Evolutionary conservation across 2,329 filamentous ascomycete genomes (phyloP), one percentile per base, ranked within the genome.

Genomic region (Camillea tinctor): DNA sequence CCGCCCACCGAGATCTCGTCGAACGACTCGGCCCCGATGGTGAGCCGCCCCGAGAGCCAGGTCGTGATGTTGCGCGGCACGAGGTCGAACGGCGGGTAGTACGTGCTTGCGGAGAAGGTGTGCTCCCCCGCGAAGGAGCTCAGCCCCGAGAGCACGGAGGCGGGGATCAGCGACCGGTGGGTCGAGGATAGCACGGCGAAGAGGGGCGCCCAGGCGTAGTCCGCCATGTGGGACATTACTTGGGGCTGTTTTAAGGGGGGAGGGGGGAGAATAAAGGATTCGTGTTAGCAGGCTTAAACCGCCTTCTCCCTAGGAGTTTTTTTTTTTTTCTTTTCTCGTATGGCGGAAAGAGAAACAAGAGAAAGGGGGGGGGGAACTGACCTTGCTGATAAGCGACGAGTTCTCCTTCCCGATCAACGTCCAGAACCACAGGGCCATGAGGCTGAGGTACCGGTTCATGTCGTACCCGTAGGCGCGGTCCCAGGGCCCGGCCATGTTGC

Each of bases 401-500:
- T 72, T 70, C 24, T 79, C 75, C 56, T 84, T 81, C 8, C 84
- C 84, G 4, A 84, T 75, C 3, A 86, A 60, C 0, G 81, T 79
- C 85, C 85, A 88, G 62, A 88, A 78, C 72, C 84, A 84, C 15
- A 84, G 69, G 0, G 81, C 81, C 69, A 88, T 80, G 54, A 88
- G 77, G 56, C 82, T 82, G 3, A 87, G 69, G 65, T 88, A 88
- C 6, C 79, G 74, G 57, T 85, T 87, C 85, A 88, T 87, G 60
- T 88, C 85, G 59, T 81, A 88, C 0, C 85, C 85, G 62, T 88
- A 88, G 0, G 80, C 76, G 0, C 86, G 80, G 69, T 88, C 86
- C 86, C 86, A 88, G 0, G 86, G 86, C 0, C 86, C 86, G 1
- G 85, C 85, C 53, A 88, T 78, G 61, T 88, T 88, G 64, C 79